These are phyloP conservation scores for Lablab purpureus DNA, from an alignment of 306 rosid genomes.

Conservation along the genomic window DNA sequence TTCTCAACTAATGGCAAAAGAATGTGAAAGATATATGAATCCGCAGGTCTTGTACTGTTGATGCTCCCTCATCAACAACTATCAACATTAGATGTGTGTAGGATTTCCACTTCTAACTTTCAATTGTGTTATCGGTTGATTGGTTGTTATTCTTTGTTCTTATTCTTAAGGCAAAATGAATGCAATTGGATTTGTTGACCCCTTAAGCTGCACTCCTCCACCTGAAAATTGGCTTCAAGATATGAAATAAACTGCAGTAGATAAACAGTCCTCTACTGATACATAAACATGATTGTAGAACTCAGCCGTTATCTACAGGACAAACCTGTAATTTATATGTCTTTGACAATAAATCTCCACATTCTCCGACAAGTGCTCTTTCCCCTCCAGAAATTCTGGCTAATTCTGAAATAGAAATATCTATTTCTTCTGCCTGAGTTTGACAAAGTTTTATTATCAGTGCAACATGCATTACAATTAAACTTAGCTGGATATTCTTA, in stretches of 20 bases:
- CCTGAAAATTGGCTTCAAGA: slow-evolving; percentile 57
- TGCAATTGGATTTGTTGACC: slow-evolving; percentile 70
- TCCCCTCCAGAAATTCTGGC: slow-evolving; percentile 77
- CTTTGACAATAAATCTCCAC: slow-evolving; percentile 65
- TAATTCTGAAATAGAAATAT: slow-evolving; percentile 69
- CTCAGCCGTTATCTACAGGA: neutral
- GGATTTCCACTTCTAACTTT: slow-evolving; percentile 37
- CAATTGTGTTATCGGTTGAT: slow-evolving; percentile 39
- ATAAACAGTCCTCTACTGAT: neutral
- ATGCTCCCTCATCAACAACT: slow-evolving; percentile 33
- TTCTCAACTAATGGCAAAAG: slow-evolving; percentile 45
- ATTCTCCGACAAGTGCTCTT: slow-evolving; percentile 73
- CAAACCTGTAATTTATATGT: slow-evolving; percentile 73
- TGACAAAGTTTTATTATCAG: slow-evolving; percentile 42
- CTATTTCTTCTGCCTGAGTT: slow-evolving; percentile 76
- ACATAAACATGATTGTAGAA: neutral
- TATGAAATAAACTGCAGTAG: slow-evolving; percentile 27
- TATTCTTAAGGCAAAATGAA: slow-evolving; percentile 39
- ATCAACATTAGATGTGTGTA: slow-evolving; percentile 32
- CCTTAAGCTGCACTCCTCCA: slow-evolving; percentile 84
- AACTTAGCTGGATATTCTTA: neutral
- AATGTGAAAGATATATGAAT: slow-evolving; percentile 41
- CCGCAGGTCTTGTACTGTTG: slow-evolving; percentile 21
- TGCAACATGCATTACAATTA: slow-evolving; percentile 16
- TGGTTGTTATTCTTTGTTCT: slow-evolving; percentile 24